Evolutionary conservation across 2,329 filamentous ascomycete genomes (phyloP), one percentile per base, ranked within the genome.

Genomic region (Biscogniauxia marginata): DNA sequence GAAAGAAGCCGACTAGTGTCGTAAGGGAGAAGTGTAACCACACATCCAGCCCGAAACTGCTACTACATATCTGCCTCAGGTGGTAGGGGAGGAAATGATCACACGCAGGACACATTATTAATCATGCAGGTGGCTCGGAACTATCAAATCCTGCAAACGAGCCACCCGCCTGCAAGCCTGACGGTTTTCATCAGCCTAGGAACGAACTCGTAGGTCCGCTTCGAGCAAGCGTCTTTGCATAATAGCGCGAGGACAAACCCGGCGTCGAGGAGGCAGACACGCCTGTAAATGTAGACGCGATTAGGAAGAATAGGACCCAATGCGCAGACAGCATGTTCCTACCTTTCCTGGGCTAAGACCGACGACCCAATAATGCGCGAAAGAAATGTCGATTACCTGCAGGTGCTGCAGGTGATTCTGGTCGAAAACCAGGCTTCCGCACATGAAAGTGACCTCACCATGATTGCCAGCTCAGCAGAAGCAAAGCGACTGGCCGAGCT

Each of bases 381-480:
- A 52, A 56, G 57, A 55, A 62, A 60, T 62, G 52, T 54, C 55
- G 30, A 16, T 16, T 9, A 39, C n/a, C 23, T 25, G 48, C 24
- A 49, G 19, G 48, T 13, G 34, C 59, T 45, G 50, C 56, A 52
- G 55, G 20, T 52, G 44, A 55, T 43, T 50, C 49, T 52, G 49
- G 34, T 53, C 13, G 23, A 56, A 57, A 62, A 62, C 58, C 61
- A 62, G 57, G 61, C 59, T 60, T 59, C 50, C 44, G 30, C 47
- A 50, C 52, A 34, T 63, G n/a, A 39, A 39, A 39, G 30, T 39
- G 60, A 59, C 54, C 44, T 59, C 62, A 59, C 56, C 23, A 61
- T 53, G 54, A 47, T 50, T 63, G 62, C 62, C 62, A 64, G 58
- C 62, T 61, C 62, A 64, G 63, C 62, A 55, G 44, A 58, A 49